Evolutionary conservation across 257 asterid species (phyloP).

Genomic region (Solanum tarapatanum): DNA sequence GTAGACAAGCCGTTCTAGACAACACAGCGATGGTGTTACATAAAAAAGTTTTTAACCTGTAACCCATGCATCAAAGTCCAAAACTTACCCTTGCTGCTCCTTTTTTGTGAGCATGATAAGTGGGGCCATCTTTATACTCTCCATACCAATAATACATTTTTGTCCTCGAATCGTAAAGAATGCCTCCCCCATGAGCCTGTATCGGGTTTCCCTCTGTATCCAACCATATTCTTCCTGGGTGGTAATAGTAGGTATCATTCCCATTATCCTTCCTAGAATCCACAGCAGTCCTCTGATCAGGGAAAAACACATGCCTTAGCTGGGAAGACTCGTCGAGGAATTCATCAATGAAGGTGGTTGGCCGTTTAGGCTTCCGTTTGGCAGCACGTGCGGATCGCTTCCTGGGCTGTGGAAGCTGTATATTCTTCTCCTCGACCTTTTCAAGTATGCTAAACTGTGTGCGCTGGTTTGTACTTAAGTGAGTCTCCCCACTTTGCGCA

Average conservation of each 20-base stretch:
- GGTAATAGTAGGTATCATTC: conserved; percentile 42
- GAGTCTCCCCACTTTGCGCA: conserved; percentile 16
- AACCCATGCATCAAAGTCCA: neutral
- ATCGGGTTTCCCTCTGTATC: conserved; percentile 91
- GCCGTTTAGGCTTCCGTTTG: conserved; percentile 66
- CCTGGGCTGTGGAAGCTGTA: conserved; percentile 66
- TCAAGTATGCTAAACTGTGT: conserved; percentile 46
- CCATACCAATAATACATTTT: conserved; percentile 91
- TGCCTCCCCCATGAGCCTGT: conserved; percentile 98
- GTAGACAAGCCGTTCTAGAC: neutral
- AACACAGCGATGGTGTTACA: neutral
- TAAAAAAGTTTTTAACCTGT: neutral
- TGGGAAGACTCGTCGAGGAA: conserved; percentile 84
- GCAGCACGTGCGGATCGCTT: conserved; percentile 77
- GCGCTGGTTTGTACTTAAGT: conserved; percentile 10
- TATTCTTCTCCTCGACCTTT: conserved; percentile 67
- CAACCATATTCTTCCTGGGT: conserved; percentile 83
- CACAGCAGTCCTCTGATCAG: conserved; percentile 38
- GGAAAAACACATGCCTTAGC: conserved; percentile 69
- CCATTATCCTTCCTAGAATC: conserved; percentile 46
- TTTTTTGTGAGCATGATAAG: conserved; percentile 83
- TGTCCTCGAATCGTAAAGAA: conserved; percentile 54
- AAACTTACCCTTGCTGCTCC: conserved; percentile 90
- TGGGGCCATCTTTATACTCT: conserved; percentile 93
- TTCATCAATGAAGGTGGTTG: conserved; percentile 63